phyloP scores from a whole-genome alignment of 345 rosid genomes.

The Erucastrum elatum region DNA sequence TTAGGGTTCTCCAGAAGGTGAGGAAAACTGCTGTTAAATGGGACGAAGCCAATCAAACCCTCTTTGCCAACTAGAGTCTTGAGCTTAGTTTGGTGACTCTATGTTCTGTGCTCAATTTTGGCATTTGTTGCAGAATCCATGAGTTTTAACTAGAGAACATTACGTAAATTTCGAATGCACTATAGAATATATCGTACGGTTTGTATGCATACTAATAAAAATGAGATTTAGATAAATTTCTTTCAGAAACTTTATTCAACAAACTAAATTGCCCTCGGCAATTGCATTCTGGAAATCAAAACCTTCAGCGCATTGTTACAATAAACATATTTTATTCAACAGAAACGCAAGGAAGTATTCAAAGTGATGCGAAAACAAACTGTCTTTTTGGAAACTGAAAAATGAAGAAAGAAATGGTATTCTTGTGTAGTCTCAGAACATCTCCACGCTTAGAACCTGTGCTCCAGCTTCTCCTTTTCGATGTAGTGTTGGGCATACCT shows the following conservation, averaged over 20 bases:
- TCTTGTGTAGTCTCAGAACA: neutral
- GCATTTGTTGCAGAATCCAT: neutral
- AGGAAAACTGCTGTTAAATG: constrained; percentile 63
- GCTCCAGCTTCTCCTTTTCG: neutral
- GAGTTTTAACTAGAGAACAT: neutral
- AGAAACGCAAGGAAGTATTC: constrained; percentile 15
- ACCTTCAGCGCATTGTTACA: neutral
- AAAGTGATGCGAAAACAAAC: neutral
- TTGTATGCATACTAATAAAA: neutral
- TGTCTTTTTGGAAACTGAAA: neutral
- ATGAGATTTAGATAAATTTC: neutral
- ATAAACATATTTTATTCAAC: constrained; percentile 20
- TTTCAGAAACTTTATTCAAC: neutral
- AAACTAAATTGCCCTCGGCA: neutral
- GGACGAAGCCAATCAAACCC: constrained; percentile 39
- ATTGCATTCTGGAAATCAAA: neutral
- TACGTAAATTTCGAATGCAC: neutral
- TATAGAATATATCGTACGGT: neutral
- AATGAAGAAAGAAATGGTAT: constrained; percentile 18
- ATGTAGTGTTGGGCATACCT: neutral
- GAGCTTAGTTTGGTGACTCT: neutral
- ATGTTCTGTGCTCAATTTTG: constrained; percentile 10
- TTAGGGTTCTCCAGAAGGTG: constrained; percentile 71
- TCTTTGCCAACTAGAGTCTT: constrained; percentile 21
- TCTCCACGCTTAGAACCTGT: neutral